These are phyloP conservation scores for Sporothrix humicola DNA, from an alignment of 2,329 filamentous ascomycete species.

Conservation along the genomic window DNA sequence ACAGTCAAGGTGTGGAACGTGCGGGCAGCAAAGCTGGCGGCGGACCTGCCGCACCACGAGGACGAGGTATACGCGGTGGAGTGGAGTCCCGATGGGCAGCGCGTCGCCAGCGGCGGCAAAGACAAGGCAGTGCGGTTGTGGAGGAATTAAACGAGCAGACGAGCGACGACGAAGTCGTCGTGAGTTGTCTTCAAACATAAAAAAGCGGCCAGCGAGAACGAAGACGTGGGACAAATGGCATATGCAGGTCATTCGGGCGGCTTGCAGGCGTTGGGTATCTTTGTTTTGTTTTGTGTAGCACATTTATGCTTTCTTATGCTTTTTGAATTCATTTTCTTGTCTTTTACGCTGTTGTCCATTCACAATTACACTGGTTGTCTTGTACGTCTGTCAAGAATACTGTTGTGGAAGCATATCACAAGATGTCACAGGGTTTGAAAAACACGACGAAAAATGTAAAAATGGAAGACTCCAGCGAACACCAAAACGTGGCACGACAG, in stretches of 20 bases:
- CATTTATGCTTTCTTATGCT: not conserved
- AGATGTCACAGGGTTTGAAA: constrained; percentile 23
- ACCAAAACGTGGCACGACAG: not conserved
- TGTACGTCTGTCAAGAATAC: not conserved
- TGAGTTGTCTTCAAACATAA: not conserved
- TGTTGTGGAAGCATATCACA: constrained; percentile 16
- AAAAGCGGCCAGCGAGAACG: not conserved
- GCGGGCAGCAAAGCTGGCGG: constrained; percentile 76
- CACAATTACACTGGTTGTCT: not conserved
- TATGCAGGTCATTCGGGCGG: constrained; percentile 28
- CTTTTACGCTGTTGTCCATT: not conserved
- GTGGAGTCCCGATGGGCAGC: constrained; percentile 89
- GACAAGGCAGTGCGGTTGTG: constrained; percentile 79
- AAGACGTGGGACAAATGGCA: constrained; percentile 13
- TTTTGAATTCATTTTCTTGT: not conserved
- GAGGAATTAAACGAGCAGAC: constrained; percentile 57
- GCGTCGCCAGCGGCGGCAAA: constrained; percentile 89
- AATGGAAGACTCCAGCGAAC: too few species aligned
- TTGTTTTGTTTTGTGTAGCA: not conserved
- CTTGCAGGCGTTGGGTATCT: constrained; percentile 28
- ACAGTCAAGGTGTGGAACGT: constrained; percentile 97
- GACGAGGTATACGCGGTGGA: constrained; percentile 95
- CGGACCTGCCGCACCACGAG: constrained; percentile 84
- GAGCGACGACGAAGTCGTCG: not conserved
- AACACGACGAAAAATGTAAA: too few species aligned